A percentile compares a stretch with the other conserved stretches of the same genome.
phyloP scores from a whole-genome alignment of 495 filamentous ascomycete genomes.

The Lophiostoma macrostomum region DNA sequence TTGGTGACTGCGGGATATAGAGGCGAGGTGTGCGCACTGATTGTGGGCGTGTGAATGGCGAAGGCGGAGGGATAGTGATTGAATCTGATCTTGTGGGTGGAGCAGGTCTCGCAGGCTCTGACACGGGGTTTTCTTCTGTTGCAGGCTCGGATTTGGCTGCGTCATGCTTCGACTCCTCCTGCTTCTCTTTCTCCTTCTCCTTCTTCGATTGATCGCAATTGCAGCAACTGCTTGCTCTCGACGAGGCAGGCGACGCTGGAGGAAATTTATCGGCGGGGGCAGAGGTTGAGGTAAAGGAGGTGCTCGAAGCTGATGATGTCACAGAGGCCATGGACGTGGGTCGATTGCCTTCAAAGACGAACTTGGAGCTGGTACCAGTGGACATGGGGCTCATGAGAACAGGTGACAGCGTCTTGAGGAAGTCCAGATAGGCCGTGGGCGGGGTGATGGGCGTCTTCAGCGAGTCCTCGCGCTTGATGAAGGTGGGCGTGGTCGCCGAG shows the following conservation, averaged over 20 bases:
- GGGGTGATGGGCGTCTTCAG: constrained; percentile 87
- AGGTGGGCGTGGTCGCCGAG: constrained; percentile 48
- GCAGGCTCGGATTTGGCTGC: no score
- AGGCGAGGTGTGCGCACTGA: constrained; percentile 58
- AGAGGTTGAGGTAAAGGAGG: constrained; percentile 30
- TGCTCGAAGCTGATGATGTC: constrained; percentile 23
- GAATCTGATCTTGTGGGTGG: constrained; percentile 19
- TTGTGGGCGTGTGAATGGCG: constrained; percentile 50
- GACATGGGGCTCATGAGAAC: constrained; percentile 49
- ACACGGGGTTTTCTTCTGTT: no score
- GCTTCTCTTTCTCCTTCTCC: no score
- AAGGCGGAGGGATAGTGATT: constrained; percentile 39
- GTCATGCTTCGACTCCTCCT: no score
- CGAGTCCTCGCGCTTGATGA: constrained; percentile 52
- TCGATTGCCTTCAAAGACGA: constrained; percentile 43
- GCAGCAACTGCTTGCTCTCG: constrained; percentile 56
- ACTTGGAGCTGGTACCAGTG: constrained; percentile 39
- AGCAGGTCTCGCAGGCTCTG: constrained; percentile 23
- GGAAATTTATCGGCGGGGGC: constrained; percentile 26
- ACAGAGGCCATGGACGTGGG: constrained; percentile 32
- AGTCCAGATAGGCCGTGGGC: constrained; percentile 85
- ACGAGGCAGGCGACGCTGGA: constrained; percentile 47
- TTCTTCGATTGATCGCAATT: constrained; percentile 51
- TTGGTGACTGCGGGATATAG: constrained; percentile 60
- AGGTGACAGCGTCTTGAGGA: constrained; percentile 76